These are phyloP conservation scores for Hylodesmum podocarpum DNA, from an alignment of 306 rosid species.

Conservation along the genomic window DNA sequence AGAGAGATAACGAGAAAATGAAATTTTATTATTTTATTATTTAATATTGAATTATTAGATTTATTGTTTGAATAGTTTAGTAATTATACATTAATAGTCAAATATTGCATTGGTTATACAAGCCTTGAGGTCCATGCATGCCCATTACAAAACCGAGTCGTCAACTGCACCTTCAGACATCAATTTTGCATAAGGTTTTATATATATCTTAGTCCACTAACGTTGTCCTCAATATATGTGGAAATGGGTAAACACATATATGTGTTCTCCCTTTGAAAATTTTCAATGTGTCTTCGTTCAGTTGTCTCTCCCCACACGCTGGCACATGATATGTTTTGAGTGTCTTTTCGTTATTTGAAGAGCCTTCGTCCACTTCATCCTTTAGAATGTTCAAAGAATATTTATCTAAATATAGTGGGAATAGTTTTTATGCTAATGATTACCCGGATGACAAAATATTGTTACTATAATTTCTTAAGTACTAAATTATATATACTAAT, in stretches of 20 bases:
- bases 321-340: slow-evolving; percentile 13
- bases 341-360: slow-evolving; percentile 12
- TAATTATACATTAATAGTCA: no score
- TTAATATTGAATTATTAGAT: no score
- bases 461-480: no score
- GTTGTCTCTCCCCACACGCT: neutral
- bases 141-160: no score
- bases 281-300: neutral
- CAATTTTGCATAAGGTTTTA: no score
- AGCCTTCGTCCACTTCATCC: neutral
- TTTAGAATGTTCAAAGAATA: neutral
- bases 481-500: no score
- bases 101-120: no score
- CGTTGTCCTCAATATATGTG: neutral
- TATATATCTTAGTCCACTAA: neutral
- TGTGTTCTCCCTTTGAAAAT: neutral
- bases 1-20: no score
- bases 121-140: no score
- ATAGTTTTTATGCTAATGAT: neutral
- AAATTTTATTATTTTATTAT: no score
- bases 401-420: neutral
- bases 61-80: no score
- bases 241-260: neutral
- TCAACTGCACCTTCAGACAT: no score
- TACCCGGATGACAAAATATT: neutral